Evolutionary conservation across 2,329 filamentous ascomycete genomes (phyloP).

Genomic region (Tolypocladium pustulatum): DNA sequence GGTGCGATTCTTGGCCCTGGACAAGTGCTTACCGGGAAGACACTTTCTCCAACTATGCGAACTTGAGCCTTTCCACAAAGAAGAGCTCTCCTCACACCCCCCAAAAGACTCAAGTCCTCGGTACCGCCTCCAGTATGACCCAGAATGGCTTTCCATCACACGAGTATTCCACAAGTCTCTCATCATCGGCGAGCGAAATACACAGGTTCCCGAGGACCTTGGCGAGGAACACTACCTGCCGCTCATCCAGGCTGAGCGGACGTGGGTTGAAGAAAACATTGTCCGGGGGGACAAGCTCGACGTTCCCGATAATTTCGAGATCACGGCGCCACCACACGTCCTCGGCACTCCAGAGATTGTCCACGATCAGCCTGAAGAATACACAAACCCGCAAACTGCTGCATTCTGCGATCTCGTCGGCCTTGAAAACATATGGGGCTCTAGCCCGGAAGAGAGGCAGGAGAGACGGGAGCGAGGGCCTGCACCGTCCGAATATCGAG

Average conservation of each 20-base stretch:
- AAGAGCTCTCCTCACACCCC: slow-evolving; percentile 10
- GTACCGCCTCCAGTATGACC: slow-evolving; percentile 66
- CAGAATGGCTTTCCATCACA: slow-evolving; percentile 91
- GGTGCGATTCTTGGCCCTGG: slow-evolving; percentile 79
- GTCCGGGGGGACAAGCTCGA: slow-evolving; percentile 49
- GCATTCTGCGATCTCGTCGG: slow-evolving; percentile 69
- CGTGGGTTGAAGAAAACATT: slow-evolving; percentile 76
- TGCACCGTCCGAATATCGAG: slow-evolving; percentile 24
- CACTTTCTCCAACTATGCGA: slow-evolving; percentile 75
- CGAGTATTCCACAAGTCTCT: slow-evolving; percentile 65
- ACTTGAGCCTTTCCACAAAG: slow-evolving; percentile 37
- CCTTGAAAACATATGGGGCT: slow-evolving; percentile 66
- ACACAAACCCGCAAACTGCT: slow-evolving; percentile 79
- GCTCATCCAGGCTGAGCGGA: slow-evolving; percentile 57
- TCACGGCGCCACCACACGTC: slow-evolving; percentile 65
- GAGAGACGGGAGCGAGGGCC: slow-evolving; percentile 50
- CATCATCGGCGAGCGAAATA: slow-evolving; percentile 47
- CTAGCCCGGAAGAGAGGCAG: slow-evolving; percentile 58
- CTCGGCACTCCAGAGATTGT: slow-evolving; percentile 45
- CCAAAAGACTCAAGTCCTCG: slow-evolving; percentile 23
- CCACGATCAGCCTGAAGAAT: slow-evolving; percentile 61
- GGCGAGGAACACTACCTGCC: slow-evolving; percentile 59
- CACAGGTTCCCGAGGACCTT: slow-evolving; percentile 44
- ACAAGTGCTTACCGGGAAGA: slow-evolving; percentile 75
- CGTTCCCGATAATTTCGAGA: slow-evolving; percentile 68